A percentile compares a stretch with the other conserved stretches of the same genome.
Evolutionary conservation across 805 yeast genomes (phyloP).

Genomic region (Candida insectorum): DNA sequence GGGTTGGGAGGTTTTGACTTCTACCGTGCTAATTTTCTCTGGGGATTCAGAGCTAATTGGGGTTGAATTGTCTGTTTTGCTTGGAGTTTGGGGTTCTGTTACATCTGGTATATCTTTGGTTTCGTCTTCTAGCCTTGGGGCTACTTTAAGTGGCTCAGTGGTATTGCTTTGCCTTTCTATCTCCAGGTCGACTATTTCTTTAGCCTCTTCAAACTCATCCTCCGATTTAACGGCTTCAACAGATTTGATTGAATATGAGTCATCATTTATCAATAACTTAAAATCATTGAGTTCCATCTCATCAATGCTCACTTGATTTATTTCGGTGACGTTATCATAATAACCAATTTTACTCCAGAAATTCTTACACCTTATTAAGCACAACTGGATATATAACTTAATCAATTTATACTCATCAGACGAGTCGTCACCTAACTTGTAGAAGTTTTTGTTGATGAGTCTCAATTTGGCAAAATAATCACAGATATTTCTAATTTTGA

Average conservation of each 20-base stretch:
- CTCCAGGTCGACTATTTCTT: too few species aligned
- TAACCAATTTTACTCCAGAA: slow-evolving; percentile 84
- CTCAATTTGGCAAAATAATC: slow-evolving; percentile 78
- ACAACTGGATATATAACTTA: slow-evolving; percentile 50
- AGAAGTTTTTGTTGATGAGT: slow-evolving; percentile 50
- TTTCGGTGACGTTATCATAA: slow-evolving; percentile 55
- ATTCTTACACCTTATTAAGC: slow-evolving; percentile 62
- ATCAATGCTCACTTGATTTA: slow-evolving; percentile 24
- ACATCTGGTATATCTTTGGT: too few species aligned
- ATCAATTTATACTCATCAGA: slow-evolving; percentile 29
- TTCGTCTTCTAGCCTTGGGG: too few species aligned
- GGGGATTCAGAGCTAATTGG: too few species aligned
- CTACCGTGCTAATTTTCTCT: too few species aligned
- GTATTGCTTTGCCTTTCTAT: too few species aligned
- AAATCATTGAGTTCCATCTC: slow-evolving; percentile 21
- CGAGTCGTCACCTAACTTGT: slow-evolving; percentile 42
- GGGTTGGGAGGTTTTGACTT: slow-evolving; percentile 1
- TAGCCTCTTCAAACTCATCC: background rate
- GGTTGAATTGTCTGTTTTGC: too few species aligned
- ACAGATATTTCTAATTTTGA: slow-evolving; percentile 75
- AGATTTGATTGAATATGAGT: slow-evolving; percentile 4
- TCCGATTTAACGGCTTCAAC: slow-evolving; percentile 10
- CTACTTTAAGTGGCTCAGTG: too few species aligned
- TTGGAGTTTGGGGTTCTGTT: too few species aligned
- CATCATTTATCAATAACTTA: slow-evolving; percentile 10